Conservation (phyloP, 1,284 basidiomycete genomes). For the Leccinum fallax region DNA sequence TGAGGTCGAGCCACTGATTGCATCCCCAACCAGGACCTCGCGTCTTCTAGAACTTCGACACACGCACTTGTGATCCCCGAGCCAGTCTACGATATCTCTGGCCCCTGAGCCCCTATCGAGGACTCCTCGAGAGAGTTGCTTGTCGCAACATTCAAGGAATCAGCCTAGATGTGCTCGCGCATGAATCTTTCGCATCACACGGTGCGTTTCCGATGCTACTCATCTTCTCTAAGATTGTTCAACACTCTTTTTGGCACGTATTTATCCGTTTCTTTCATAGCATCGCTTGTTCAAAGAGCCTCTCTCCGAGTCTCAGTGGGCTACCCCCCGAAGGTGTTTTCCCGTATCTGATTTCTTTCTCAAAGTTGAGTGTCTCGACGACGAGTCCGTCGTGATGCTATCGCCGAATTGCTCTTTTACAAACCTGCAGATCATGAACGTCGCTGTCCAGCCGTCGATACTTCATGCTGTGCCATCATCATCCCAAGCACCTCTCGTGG, state of each 20-base stretch:
- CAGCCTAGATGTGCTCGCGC: conserved; percentile 30
- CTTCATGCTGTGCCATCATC: too few species aligned
- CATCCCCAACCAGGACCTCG: neutral
- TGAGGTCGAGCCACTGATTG: neutral
- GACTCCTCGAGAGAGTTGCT: neutral
- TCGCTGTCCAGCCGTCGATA: too few species aligned
- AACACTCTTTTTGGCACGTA: neutral
- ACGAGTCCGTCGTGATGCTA: too few species aligned
- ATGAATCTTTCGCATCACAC: neutral
- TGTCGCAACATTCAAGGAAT: neutral
- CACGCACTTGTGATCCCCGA: neutral
- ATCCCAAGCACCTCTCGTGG: too few species aligned
- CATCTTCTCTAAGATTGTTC: neutral
- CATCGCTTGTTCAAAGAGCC: neutral
- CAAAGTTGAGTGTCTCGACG: too few species aligned
- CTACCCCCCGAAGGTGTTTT: neutral
- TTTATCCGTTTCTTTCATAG: neutral
- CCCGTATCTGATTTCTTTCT: neutral
- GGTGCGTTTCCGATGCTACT: neutral
- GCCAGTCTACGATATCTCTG: neutral
- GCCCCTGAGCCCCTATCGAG: neutral
- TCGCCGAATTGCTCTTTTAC: too few species aligned
- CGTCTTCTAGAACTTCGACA: neutral
- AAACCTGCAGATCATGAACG: too few species aligned
- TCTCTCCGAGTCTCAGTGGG: neutral